Conservation (phyloP, 148 eudicot genomes). For the Chenopodium berlandieri region DNA sequence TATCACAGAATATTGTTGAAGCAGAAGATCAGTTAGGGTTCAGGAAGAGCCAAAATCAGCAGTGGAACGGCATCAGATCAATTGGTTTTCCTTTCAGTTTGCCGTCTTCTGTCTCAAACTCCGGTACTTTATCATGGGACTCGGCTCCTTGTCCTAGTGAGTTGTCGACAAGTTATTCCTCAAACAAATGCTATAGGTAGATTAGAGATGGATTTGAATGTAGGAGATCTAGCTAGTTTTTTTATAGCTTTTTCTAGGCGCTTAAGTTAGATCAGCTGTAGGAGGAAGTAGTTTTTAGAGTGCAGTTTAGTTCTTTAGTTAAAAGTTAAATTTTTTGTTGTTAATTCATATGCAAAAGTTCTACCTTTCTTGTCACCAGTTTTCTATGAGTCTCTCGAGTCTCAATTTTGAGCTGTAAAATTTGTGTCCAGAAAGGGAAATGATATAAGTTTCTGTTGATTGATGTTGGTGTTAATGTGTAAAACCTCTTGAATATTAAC, state of each 20-base stretch:
- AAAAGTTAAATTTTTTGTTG: background rate
- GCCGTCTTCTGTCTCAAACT: conserved; percentile 32
- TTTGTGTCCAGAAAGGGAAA: background rate
- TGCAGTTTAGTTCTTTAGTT: conserved; percentile 9
- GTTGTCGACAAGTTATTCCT: conserved; percentile 52
- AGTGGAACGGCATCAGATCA: conserved; percentile 42
- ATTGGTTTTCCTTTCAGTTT: conserved; percentile 58
- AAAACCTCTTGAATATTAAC: background rate
- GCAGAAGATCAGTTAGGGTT: conserved; percentile 36
- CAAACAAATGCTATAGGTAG: conserved; percentile 44
- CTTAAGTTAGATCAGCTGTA: conserved; percentile 19
- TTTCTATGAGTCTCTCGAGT: conserved; percentile 14
- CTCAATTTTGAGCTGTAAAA: conserved; percentile 1
- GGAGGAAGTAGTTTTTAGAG: conserved; percentile 19
- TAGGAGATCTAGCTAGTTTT: conserved; percentile 17
- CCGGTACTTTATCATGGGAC: conserved; percentile 55
- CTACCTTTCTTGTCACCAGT: conserved; percentile 10
- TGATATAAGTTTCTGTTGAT: background rate
- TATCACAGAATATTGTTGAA: conserved; percentile 47
- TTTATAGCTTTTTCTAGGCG: background rate
- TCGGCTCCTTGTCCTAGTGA: conserved; percentile 68
- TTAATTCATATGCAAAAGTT: conserved; percentile 5
- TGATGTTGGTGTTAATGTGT: background rate
- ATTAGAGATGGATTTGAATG: background rate
- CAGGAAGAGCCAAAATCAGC: conserved; percentile 38